Evolutionary conservation across 2,329 filamentous ascomycete species (phyloP).

Genomic region (Arachnomyces sp.): DNA sequence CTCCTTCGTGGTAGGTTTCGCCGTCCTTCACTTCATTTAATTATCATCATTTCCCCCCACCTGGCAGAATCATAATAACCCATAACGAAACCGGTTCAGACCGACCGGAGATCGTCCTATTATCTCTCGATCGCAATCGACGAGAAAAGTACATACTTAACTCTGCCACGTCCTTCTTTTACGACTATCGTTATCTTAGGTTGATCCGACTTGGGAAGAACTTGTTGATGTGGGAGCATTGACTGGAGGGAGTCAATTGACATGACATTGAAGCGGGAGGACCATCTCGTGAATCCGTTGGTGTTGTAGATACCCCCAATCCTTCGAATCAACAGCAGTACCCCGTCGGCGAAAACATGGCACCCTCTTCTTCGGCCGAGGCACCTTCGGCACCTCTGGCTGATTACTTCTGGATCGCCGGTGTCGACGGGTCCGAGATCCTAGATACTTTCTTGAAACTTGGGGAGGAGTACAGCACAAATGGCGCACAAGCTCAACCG

Average conservation of each 20-base stretch:
- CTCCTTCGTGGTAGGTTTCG: too few relatives aligned
- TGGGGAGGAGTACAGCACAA: slow-evolving; percentile 36
- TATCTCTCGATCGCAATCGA: background rate
- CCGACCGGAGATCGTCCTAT: too few relatives aligned
- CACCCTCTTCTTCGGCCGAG: slow-evolving; percentile 29
- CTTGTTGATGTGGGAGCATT: too few relatives aligned
- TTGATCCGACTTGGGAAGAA: too few relatives aligned
- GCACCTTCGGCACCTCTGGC: slow-evolving; percentile 49
- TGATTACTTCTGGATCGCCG: slow-evolving; percentile 60
- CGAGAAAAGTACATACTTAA: background rate
- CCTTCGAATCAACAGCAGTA: slow-evolving; percentile 1
- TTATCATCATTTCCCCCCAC: too few relatives aligned
- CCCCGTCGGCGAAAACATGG: slow-evolving; percentile 19
- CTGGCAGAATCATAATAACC: too few relatives aligned
- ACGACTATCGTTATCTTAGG: too few relatives aligned
- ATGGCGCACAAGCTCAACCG: slow-evolving; percentile 25
- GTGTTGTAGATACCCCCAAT: too few relatives aligned
- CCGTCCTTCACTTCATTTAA: too few relatives aligned
- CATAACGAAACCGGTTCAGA: too few relatives aligned
- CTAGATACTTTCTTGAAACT: slow-evolving; percentile 36
- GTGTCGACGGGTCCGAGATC: slow-evolving; percentile 41
- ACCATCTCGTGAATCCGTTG: background rate
- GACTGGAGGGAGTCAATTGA: background rate
- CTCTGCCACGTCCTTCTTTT: too few relatives aligned
- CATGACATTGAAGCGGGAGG: slow-evolving; percentile 10